Base-by-base conservation (phyloP, 257 asterid genomes). In the Solanum medicagineum region DNA sequence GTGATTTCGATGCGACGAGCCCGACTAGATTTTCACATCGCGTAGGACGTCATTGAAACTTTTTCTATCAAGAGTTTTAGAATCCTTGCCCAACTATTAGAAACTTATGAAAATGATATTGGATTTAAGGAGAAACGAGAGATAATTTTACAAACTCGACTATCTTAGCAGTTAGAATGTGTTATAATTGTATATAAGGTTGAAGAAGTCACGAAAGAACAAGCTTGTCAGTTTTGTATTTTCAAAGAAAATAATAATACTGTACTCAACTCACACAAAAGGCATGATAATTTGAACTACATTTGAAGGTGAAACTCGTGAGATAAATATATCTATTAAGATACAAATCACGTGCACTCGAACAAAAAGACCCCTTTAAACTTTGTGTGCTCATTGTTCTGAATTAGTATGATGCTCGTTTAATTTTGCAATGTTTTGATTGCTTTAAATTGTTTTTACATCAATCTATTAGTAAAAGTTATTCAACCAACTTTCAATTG, bases 101-200 rank as follows among this genome's bases (percentile, higher is more conserved):
- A 56, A 20, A 57, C 2, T 57, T 57, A 3, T 56, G 2, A 19
- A 19, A 19, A 0, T 1, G 2, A 0, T 56, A 0, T 56, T 57
- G 9, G 8, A 57, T 57, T 1, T 1, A 20, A 19, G 26, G 0
- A 19, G 0, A 19, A 3, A 57, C 4, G 8, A 19, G 2, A 17
- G 2, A 57, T 8, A 19, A 57, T 1, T 3, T 19, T 4, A 3
- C 4, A 1, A 56, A 56, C 4, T 8, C 9, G 19, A 56, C 8
- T 0, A 56, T 56, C 3, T 19, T 7, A 19, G 0, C 9, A 16
- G 60, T 6, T 0, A 55, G 60, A 4, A 4, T 3, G 42, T 5
- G 4, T 36, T 6, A 4, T 9, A 20, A 59, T 20, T 59, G 15
- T 59, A 13, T n/a, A n/a, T 10, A 59, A 3, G 14, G 6, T 9